Evolutionary conservation across 345 rosid species (phyloP), one percentile per base, ranked within the genome.

Genomic region (Angophora floribunda): DNA sequence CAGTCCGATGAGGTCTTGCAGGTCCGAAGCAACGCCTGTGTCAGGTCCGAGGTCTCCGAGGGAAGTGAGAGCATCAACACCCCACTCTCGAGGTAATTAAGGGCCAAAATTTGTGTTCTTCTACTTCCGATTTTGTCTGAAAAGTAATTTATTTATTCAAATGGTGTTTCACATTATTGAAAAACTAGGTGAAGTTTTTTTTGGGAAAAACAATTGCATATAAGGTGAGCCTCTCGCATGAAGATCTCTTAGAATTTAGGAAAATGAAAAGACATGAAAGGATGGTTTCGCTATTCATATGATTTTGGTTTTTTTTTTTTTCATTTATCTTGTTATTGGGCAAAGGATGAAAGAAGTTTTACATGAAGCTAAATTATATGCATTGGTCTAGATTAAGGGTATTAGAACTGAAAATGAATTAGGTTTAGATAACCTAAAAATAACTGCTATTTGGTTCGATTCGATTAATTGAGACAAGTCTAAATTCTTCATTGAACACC

Each of bases 41-140:
- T 52, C 13, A 88, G 11, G 82, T 84, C 90, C 15, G 92, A 89
- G 87, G 90, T 50, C 55, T 90, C 92, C 41, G 89, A 51, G 55
- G 93, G 28, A 55, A 88, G 61, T 55, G 61, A 21, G 61, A 90
- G 89, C 87, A 85, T 88, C 52, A 59, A 82, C 86, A 49, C 82
- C 86, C 28, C 86, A 4, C 45, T 59, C 28, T 82, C 13, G 65
- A 87, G 90, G 93, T 91, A 88, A 41, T 22, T 1, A 1, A 26
- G 12, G 11, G 50, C 13, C 4, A 22, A 51, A 59, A 13, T 21
- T 26, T 7, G 5, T 51, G 44, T 24, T 51, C 45, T 82, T 30
- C 59, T 26, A 85, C 61, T 55, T 55, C 61, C 8, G 11, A 9
- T 9, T 22, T 22, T 55, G 0, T 0, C 22, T 55, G 61, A 55